Evolutionary conservation across 768 basidiomycete genomes (phyloP), one percentile per base, ranked within the genome.

Genomic region (Tricholoma terreum): DNA sequence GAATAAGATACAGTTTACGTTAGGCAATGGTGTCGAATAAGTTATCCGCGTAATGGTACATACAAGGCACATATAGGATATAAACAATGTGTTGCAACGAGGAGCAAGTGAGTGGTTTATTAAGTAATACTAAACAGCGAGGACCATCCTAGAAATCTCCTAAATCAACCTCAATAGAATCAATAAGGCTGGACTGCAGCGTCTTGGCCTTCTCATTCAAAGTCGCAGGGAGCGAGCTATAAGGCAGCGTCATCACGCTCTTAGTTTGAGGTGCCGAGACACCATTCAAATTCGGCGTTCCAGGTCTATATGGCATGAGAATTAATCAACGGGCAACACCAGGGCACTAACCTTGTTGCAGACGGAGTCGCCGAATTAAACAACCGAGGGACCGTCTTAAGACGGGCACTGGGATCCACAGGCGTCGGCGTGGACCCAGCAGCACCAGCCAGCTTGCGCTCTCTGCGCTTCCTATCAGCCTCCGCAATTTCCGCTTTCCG

Each of bases 401-500:
- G 69, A 59, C 90, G 72, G 10, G 87, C 89, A 65, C 83, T 86
- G 6, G 87, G 83, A 61, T 87, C 87, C 4, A 75, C 65, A 1
- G 82, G 80, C 1, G 78, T 69, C 4, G 73, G 68, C 15, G 76
- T 69, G 22, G 69, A 70, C 31, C 74, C 73, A 21, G 68, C 71
- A 11, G 66, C 68, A 46, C 74, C 77, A 9, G 74, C 79, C 21
- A 85, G 67, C 67, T 83, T 87, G 19, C 90, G 78, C 55, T 91
- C 88, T 49, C 80, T 76, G 54, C 86, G 77, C 71, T 88, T 90
- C 50, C 85, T 77, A 67, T 92, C 91, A 7, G 79, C 74, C 63
- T 86, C 85, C 33, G 76, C 75, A 33, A 86, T 69, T 71, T 96
- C 94, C 0, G 90, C 89, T 61, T 82, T 84, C 57, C 90, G 80